Evolutionary conservation across 2,329 filamentous ascomycete genomes (phyloP).

Genomic region (Claviceps monticola): DNA sequence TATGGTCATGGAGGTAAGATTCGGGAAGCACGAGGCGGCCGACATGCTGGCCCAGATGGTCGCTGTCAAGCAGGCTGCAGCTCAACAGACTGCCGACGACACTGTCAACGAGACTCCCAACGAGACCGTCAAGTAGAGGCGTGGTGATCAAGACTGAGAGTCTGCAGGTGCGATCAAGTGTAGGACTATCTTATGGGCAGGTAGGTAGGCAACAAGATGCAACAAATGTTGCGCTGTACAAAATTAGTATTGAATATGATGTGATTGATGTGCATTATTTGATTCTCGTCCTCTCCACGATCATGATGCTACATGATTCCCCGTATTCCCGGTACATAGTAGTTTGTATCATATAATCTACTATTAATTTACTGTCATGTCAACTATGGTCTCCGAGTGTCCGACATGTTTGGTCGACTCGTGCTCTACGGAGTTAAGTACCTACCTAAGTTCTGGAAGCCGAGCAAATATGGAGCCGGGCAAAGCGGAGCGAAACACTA

Average conservation of each 20-base stretch:
- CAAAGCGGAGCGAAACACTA: background rate
- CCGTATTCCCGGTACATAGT: too few species aligned
- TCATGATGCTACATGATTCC: too few species aligned
- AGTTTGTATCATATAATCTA: too few species aligned
- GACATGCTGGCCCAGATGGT: conserved; percentile 10
- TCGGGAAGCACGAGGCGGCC: conserved; percentile 12
- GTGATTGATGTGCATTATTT: background rate
- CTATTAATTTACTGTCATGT: background rate
- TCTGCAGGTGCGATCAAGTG: background rate
- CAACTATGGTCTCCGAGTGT: background rate
- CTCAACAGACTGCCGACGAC: too few species aligned
- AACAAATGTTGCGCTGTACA: too few species aligned
- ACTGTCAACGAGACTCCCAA: too few species aligned
- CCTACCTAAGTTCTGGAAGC: too few species aligned
- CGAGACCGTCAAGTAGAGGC: background rate
- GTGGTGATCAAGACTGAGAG: background rate
- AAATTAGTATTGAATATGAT: background rate
- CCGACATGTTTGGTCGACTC: background rate
- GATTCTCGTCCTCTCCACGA: background rate
- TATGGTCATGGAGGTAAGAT: conserved; percentile 17
- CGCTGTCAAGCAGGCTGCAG: conserved; percentile 2
- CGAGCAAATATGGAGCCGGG: background rate
- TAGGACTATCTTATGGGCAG: background rate
- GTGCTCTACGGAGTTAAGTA: too few species aligned
- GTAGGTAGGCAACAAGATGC: background rate